phyloP scores from a whole-genome alignment of 257 asterid genomes.

The Solanum lignicaule region DNA sequence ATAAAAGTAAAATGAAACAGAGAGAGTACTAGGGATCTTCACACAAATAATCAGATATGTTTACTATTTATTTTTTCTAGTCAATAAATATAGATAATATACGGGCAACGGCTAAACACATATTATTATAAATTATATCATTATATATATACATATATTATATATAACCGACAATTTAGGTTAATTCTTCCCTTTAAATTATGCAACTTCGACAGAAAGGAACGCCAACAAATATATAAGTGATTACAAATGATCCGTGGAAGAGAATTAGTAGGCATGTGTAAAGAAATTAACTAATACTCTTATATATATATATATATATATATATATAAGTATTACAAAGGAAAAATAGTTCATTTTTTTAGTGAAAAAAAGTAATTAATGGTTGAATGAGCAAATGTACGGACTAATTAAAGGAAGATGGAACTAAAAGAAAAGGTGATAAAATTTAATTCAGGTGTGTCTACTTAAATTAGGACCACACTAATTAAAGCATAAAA shows the following conservation, averaged over 20 bases:
- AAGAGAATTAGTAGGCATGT: no score
- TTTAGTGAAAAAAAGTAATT: background rate
- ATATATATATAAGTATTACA: background rate
- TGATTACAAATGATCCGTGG: background rate
- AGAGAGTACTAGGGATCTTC: no score
- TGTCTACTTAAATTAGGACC: background rate
- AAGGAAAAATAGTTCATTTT: background rate
- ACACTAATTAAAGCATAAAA: background rate
- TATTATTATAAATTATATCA: no score
- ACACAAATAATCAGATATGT: no score
- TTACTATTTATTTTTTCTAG: no score
- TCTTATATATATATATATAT: background rate
- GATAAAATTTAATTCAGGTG: background rate
- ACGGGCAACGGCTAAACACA: background rate
- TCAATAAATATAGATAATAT: no score
- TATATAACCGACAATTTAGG: background rate
- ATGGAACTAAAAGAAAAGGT: background rate
- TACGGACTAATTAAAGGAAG: background rate
- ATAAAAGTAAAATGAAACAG: background rate
- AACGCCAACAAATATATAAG: background rate
- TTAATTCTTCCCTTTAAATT: background rate
- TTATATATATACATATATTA: no score
- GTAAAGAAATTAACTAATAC: background rate
- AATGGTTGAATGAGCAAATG: background rate
- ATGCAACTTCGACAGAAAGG: background rate